Evolutionary conservation across 2,329 filamentous ascomycete species (phyloP).

Genomic region (Canariomyces notabilis): DNA sequence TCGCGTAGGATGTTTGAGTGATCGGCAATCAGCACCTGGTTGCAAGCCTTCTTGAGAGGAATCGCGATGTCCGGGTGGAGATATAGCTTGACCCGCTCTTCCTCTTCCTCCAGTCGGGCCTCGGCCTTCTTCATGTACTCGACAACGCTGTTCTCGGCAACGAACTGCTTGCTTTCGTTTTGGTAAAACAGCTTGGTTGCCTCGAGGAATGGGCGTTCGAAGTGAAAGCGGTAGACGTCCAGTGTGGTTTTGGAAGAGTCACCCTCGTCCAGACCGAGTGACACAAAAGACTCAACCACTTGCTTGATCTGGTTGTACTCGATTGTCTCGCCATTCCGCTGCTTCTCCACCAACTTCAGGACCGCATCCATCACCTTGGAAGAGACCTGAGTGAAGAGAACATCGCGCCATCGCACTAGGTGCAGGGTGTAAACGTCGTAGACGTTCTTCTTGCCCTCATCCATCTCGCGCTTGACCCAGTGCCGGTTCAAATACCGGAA

Average conservation of each 20-base stretch:
- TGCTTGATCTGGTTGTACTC: slow-evolving; percentile 96
- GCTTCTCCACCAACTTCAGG: slow-evolving; percentile 90
- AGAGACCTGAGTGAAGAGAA: slow-evolving; percentile 80
- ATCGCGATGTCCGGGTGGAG: slow-evolving; percentile 84
- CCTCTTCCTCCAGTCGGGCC: slow-evolving; percentile 81
- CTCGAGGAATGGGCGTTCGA: slow-evolving; percentile 85
- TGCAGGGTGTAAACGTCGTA: slow-evolving; percentile 98
- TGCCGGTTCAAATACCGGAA: slow-evolving; percentile 96
- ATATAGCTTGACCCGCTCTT: slow-evolving; percentile 87
- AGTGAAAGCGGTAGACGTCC: slow-evolving; percentile 88
- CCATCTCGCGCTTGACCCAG: slow-evolving; percentile 98
- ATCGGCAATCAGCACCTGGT: slow-evolving; percentile 82
- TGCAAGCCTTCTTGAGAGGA: slow-evolving; percentile 79
- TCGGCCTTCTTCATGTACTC: slow-evolving; percentile 99
- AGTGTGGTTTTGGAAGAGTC: slow-evolving; percentile 92
- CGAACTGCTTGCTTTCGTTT: slow-evolving; percentile 87
- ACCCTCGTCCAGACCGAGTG: slow-evolving; percentile 85
- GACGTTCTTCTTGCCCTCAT: slow-evolving; percentile 96
- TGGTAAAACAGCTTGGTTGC: slow-evolving; percentile 85
- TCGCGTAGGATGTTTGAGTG: slow-evolving; percentile 84
- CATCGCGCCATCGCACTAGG: slow-evolving; percentile 88
- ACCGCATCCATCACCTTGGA: slow-evolving; percentile 92
- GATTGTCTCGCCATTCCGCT: slow-evolving; percentile 95
- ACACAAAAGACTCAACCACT: slow-evolving; percentile 94
- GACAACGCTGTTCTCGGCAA: slow-evolving; percentile 94